Evolutionary conservation across 2,329 filamentous ascomycete species (phyloP), one percentile per base, ranked within the genome.

Genomic region (Sclerotinia glacialis): DNA sequence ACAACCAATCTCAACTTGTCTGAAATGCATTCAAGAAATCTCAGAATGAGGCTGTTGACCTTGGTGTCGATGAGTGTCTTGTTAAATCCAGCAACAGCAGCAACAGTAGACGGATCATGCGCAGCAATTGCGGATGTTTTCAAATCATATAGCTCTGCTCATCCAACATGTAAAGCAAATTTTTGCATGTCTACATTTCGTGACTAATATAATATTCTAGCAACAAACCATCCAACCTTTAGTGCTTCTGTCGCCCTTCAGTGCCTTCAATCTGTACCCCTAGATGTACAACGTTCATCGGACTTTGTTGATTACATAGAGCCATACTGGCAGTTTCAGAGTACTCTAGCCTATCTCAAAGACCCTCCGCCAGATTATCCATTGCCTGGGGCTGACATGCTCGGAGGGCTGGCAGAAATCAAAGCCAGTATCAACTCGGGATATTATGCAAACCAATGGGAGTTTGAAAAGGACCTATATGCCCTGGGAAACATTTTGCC

Each of bases 401-500:
- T 67, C 26, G 72, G 67, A 18, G 68, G 69, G 2, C 44, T 73
- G 31, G 64, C 62, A 2, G 55, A 68, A 26, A 69, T 73, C 11
- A 66, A 67, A 18, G 64, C 56, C 5, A 70, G 67, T 23, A 60
- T 68, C 2, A 59, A 68, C 18, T 64, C 56, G 3, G 70, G 67
- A 14, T 49, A 59, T 16, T 73, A 69, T 60, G 60, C 52, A 46
- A 72, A 49, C 40, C 68, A 73, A 58, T 73, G 64, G 46, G 65
- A 67, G 5, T 73, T 73, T 34, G 69, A 72, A 37, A 66, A 65
- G n/a, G 67, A 71, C 34, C 44, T 73, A 7, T 65, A 49, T 58
- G 52, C 55, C n/a, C 46, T 61, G 7, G 64, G 64, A 50, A 65
- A 65, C 16, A 52, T 61, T 73, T 84, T 86, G 1, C 88, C 90